Percentiles rank a stretch among this genome's conserved stretches.
Evolutionary conservation across 1,284 basidiomycete species (phyloP).

Genomic region (Austroboletus niveus): DNA sequence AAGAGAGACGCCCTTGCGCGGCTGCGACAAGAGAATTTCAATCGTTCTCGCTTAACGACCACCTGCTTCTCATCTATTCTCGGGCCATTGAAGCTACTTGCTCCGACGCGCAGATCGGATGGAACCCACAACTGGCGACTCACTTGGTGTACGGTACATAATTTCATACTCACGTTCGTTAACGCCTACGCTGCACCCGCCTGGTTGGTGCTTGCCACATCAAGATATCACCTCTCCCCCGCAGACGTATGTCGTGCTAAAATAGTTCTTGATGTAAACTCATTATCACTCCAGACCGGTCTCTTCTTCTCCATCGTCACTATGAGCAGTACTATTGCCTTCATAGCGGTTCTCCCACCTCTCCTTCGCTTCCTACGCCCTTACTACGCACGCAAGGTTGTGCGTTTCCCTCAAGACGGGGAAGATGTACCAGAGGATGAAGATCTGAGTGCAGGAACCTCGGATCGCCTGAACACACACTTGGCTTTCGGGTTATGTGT

Average conservation of each 20-base stretch:
- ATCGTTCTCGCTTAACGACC: background rate
- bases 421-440: background rate
- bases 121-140: constrained; percentile 33
- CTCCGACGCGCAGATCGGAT: constrained; percentile 20
- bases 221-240: constrained; percentile 23
- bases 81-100: constrained; percentile 26
- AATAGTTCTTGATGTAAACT: background rate
- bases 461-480: constrained; percentile 34
- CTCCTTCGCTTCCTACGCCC: background rate
- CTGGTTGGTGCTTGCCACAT: constrained; percentile 29
- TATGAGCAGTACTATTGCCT: background rate
- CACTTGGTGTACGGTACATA: constrained; percentile 26
- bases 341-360: background rate
- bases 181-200: constrained; percentile 15
- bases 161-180: constrained; percentile 21
- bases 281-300: constrained; percentile 23
- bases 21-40: background rate
- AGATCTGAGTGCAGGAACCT: constrained; percentile 13
- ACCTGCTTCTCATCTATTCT: constrained; percentile 6
- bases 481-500: constrained; percentile 24
- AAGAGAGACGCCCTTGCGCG: constrained; percentile 23
- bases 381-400: constrained; percentile 2
- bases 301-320: constrained; percentile 11
- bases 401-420: background rate
- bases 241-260: constrained; percentile 16